Conservation (phyloP, 352 stramenopile species). For the Halophytophthora polymorphica region DNA sequence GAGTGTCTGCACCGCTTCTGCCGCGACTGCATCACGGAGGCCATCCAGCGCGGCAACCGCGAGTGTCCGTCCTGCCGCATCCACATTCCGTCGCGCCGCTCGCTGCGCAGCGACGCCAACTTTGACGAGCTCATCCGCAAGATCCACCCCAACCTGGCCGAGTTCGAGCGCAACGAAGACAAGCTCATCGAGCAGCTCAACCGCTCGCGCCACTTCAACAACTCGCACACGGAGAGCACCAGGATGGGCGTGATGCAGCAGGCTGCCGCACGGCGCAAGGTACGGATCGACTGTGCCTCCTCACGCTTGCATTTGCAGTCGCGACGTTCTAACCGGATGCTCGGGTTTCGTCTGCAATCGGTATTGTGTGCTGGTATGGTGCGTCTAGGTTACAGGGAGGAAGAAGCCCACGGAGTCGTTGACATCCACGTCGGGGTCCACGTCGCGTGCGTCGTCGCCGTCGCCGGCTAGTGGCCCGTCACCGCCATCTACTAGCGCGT, state of each 20-base stretch:
- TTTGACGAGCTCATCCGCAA: slow-evolving; percentile 85
- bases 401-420: slow-evolving; percentile 15
- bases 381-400: slow-evolving; percentile 7
- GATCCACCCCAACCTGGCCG: slow-evolving; percentile 83
- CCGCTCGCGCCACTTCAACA: slow-evolving; percentile 77
- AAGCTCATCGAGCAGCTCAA: slow-evolving; percentile 83
- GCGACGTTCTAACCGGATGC: too few relatives aligned
- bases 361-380: background rate
- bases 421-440: slow-evolving; percentile 5
- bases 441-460: slow-evolving; percentile 27
- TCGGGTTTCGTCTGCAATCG: background rate
- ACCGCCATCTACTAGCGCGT: slow-evolving; percentile 2
- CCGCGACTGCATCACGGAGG: slow-evolving; percentile 87
- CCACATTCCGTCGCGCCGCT: slow-evolving; percentile 86
- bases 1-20: slow-evolving; percentile 92
- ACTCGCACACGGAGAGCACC: slow-evolving; percentile 70
- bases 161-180: slow-evolving; percentile 75
- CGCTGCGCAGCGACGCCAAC: slow-evolving; percentile 75
- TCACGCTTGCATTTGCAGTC: too few relatives aligned
- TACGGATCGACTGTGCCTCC: too few relatives aligned
- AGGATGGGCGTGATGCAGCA: slow-evolving; percentile 73
- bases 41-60: slow-evolving; percentile 79
- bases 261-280: slow-evolving; percentile 51
- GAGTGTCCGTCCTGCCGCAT: slow-evolving; percentile 90
- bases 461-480: slow-evolving; percentile 4